These are phyloP conservation scores for Ogataea thermomethanolica DNA, from an alignment of 805 yeast genomes.

Conservation along the genomic window DNA sequence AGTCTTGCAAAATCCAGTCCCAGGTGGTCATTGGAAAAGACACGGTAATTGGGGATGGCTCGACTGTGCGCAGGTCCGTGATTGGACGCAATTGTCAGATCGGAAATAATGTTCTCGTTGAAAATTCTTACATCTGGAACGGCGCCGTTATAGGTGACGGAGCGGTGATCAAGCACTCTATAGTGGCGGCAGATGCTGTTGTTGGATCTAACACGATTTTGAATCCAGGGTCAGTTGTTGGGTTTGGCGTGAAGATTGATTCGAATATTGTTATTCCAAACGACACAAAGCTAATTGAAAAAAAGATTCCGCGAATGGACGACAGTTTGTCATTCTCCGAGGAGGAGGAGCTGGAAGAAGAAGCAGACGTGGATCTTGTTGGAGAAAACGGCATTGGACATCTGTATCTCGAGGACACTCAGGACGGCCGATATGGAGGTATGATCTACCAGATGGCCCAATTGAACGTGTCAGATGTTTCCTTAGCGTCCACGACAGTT, in stretches of 20 bases:
- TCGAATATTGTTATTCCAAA: slow-evolving; percentile 45
- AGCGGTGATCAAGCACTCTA: slow-evolving; percentile 53
- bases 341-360: slow-evolving; percentile 29
- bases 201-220: slow-evolving; percentile 52
- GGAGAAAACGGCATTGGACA: slow-evolving; percentile 53
- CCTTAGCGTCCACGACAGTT: slow-evolving; percentile 47
- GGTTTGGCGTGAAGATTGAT: slow-evolving; percentile 68
- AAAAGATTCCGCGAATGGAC: slow-evolving; percentile 35
- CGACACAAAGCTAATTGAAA: slow-evolving; percentile 51
- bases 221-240: slow-evolving; percentile 73
- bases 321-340: slow-evolving; percentile 32
- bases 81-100: slow-evolving; percentile 85
- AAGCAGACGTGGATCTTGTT: slow-evolving; percentile 24
- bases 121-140: slow-evolving; percentile 85
- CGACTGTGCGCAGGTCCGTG: slow-evolving; percentile 63
- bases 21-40: slow-evolving; percentile 80
- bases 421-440: slow-evolving; percentile 33
- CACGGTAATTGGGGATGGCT: slow-evolving; percentile 72
- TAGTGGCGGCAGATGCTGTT: slow-evolving; percentile 63
- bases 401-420: slow-evolving; percentile 48
- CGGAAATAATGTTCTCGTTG: slow-evolving; percentile 70
- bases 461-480: slow-evolving; percentile 50
- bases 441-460: slow-evolving; percentile 41
- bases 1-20: slow-evolving; percentile 80
- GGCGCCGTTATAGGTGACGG: slow-evolving; percentile 69